Evolutionary conservation across 2,329 filamentous ascomycete genomes (phyloP), one percentile per base, ranked within the genome.

Genomic region (Nigrograna mackinnonii): DNA sequence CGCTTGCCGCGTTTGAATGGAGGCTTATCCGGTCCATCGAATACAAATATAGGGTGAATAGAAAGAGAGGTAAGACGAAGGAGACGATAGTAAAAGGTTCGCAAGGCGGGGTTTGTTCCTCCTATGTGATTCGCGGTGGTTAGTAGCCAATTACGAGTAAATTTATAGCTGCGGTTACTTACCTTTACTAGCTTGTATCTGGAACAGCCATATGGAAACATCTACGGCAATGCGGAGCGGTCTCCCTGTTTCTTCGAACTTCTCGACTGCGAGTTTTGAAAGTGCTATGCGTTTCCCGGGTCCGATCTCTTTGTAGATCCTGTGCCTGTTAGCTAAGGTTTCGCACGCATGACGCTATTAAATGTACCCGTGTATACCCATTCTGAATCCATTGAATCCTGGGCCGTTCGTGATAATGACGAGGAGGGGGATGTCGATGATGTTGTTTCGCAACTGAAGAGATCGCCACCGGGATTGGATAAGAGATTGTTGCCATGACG

Each of bases 151-250:
- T 41, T 18, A 9, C 6, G 7, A 18, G 22, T 5, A 3, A 16
- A 18, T 17, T 35, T 5, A 35, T 38, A 30, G 5, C 37, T 22
- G 6, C 32, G 19, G 28, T 22, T 16, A 43, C 57, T 22, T 59
- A 80, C 83, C 90, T 73, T 84, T 84, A 14, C 88, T 88, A 12
- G 89, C 86, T 62, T 95, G 91, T 11, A 86, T 86, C 62, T 99
- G 94, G 62, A 96, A 97, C 33, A 96, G 87, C 94, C 94, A 99
- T 62, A 99, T 97, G 3, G 91, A 90, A 55, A 95, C 87, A 64
- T 99, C 94, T 51, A 99, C 87, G 28, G 94, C 94, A 35, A 99
- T 78, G 30, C 91, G 86, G 30, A 97, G 75, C 0, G 91, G 91
- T 2, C 85, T 80, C 18, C 80, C 79, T 9, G 82, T 83, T 40